phyloP scores from a whole-genome alignment of 1,284 basidiomycete species.

The Ganoderma boninense region DNA sequence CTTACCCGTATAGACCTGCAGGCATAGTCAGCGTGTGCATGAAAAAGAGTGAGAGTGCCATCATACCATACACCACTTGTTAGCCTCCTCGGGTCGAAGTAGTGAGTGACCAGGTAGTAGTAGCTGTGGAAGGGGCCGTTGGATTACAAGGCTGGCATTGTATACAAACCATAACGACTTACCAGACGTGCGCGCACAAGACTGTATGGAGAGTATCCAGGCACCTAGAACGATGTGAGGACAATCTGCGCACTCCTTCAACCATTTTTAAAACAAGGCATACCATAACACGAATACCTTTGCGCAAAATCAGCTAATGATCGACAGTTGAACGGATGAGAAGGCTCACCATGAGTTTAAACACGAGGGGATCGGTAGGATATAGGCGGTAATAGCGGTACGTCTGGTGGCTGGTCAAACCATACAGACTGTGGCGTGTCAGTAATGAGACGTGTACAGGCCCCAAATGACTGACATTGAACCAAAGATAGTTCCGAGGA shows the following conservation, averaged over 20 bases:
- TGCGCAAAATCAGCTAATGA: no score
- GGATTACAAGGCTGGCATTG: not conserved
- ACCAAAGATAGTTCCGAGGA: slow-evolving; percentile 16
- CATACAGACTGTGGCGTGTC: slow-evolving; percentile 12
- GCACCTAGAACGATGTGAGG: slow-evolving; percentile 1
- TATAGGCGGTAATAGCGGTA: slow-evolving; percentile 26
- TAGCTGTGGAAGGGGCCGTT: slow-evolving; percentile 4
- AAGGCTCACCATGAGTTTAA: slow-evolving; percentile 17
- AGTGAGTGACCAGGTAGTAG: slow-evolving; percentile 16
- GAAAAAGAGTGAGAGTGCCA: not conserved
- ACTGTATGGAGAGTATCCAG: slow-evolving; percentile 29
- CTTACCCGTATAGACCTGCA: not conserved
- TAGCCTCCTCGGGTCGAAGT: slow-evolving; percentile 12
- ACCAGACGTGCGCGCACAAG: not conserved
- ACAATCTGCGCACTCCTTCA: not conserved
- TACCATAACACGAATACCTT: slow-evolving; percentile 11
- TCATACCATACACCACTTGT: not conserved
- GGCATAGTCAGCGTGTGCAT: not conserved
- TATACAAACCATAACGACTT: not conserved
- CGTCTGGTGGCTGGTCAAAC: slow-evolving; percentile 14
- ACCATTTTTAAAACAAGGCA: not conserved
- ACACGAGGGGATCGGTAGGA: not conserved
- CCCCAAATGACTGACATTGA: slow-evolving; percentile 7
- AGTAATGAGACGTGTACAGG: not conserved
- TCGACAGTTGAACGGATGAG: no score